phyloP scores from a whole-genome alignment of 768 basidiomycete genomes.

The Lactarius akahatsu region DNA sequence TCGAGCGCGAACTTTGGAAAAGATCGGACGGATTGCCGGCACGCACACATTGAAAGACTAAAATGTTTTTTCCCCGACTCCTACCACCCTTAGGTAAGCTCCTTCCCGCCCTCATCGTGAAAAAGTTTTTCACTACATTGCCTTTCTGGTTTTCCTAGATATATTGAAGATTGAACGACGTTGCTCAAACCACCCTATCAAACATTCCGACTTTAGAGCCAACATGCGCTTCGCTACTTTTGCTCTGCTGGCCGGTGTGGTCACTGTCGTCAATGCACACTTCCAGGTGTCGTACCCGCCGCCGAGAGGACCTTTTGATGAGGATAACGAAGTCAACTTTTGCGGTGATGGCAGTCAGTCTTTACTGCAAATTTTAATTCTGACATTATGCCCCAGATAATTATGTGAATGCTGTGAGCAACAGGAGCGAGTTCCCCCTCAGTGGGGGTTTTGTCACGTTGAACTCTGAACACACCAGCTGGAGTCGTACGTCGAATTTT shows the following conservation, averaged over 20 bases:
- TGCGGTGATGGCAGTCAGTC: conserved; percentile 51
- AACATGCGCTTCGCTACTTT: conserved; percentile 40
- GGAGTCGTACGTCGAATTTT: conserved; percentile 48
- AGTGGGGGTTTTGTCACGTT: conserved; percentile 57
- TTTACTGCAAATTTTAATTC: neutral
- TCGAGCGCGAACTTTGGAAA: too few species aligned
- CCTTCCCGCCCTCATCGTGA: neutral
- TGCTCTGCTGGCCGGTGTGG: conserved; percentile 40
- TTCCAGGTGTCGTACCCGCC: conserved; percentile 78
- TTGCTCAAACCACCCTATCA: neutral
- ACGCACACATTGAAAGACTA: too few species aligned
- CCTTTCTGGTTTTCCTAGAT: neutral
- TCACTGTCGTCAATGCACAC: conserved; percentile 58
- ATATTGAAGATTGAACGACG: neutral
- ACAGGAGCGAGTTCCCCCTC: conserved; percentile 70
- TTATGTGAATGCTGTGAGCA: conserved; percentile 49
- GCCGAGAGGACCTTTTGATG: conserved; percentile 68
- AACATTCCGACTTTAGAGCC: conserved; percentile 1
- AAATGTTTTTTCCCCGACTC: too few species aligned
- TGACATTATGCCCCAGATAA: conserved; percentile 49
- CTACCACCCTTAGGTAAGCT: neutral
- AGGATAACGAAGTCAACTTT: conserved; percentile 55
- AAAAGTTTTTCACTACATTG: conserved; percentile 26
- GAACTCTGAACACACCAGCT: conserved; percentile 63
- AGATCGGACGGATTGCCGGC: too few species aligned